Base-by-base conservation (phyloP, 106 monocot genomes). In the Gastrodia elata region DNA sequence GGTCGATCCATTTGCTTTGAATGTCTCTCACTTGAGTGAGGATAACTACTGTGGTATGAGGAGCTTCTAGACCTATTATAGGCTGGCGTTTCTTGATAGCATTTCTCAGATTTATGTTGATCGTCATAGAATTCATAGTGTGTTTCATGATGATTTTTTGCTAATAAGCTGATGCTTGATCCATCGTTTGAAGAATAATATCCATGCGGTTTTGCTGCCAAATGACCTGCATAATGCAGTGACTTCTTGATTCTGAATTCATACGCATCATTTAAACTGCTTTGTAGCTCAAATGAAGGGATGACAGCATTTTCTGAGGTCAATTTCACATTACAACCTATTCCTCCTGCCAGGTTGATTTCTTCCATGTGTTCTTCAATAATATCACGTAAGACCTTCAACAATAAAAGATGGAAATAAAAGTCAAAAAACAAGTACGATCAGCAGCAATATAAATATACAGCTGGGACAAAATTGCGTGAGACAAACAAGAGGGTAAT, bases 341-440 rank as follows among this genome's bases (percentile, higher is more conserved):
- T 86, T 6, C 88, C 84, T 71, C 91, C 91, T 68, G 86, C 87
- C 46, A 77, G 75, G 35, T 79, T 83, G 74, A 95, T 95, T 76
- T 81, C 89, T 38, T 89, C 91, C 94, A 95, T 95, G 82, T 95
- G 87, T 7, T 87, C 91, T 71, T 95, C 87, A 84, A 95, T 95
- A 80, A 95, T 95, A 82, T 89, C 91, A 61, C 82, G 81, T 61
- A 91, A 35, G 33, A 95, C 85, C 94, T 95, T 80, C 43, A 73
- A 77, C 0, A 44, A 74, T 1, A 80, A 38, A 49, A 65, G 43
- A 76, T 30, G 13, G 79, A 57, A 25, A 67, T 34, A 32, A 67
- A 38, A 5, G 6, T 61, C 28, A 67, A 36, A 65, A 2, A 34
- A 64, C 14, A 33, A 33, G 8, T 1, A 15, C 0, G 34, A 64